phyloP scores from a whole-genome alignment of 768 basidiomycete species.

The Leucocoprinus birnbaumii region DNA sequence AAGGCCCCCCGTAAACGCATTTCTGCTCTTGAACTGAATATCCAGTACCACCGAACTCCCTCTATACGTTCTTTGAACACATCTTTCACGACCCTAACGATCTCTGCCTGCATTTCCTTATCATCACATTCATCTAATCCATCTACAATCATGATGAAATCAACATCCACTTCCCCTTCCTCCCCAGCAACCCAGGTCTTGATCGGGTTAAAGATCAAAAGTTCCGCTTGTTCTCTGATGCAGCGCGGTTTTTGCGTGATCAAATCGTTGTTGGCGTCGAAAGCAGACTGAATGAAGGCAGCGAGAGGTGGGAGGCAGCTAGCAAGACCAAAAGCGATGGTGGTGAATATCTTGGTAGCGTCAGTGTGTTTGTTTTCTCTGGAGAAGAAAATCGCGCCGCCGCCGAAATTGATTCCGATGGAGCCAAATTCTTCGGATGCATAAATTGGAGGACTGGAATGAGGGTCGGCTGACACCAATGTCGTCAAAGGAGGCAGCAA shows the following conservation, averaged over 20 bases:
- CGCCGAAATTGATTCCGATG: too few species aligned
- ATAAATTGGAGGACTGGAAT: not conserved
- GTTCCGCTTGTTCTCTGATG: not conserved
- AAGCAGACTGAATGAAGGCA: constrained; percentile 2
- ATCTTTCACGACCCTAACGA: not conserved
- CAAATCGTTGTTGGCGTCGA: not conserved
- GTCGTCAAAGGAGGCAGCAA: not conserved
- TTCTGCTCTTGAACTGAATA: too few species aligned
- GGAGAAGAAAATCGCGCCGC: too few species aligned
- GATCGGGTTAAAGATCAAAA: constrained; percentile 2
- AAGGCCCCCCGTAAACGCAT: too few species aligned
- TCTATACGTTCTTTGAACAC: too few species aligned
- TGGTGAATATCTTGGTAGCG: not conserved
- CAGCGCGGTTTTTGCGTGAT: not conserved
- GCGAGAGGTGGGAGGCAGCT: not conserved
- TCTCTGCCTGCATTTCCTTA: not conserved
- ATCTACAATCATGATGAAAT: constrained; percentile 1
- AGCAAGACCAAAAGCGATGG: not conserved
- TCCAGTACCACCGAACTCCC: too few species aligned
- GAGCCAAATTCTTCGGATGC: too few species aligned
- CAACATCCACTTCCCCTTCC: constrained; percentile 3
- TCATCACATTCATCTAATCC: not conserved
- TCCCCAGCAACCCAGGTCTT: not conserved
- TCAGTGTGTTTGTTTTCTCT: too few species aligned
- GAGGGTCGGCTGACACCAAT: not conserved